phyloP scores from a whole-genome alignment of 371 early-diverging fungal species.

The Batkoa obscura region DNA sequence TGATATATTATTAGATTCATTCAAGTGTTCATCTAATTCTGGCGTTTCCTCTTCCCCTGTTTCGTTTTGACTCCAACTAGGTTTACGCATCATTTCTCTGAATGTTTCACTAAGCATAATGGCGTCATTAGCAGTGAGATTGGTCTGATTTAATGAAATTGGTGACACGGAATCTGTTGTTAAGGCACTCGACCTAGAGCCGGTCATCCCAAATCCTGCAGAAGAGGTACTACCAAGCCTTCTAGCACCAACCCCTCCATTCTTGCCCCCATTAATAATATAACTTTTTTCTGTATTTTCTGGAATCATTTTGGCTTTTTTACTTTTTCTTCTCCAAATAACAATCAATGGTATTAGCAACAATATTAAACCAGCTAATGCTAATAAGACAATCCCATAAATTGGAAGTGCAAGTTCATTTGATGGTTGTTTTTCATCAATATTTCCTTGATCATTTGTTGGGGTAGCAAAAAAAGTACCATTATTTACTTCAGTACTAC shows the following conservation, averaged over 20 bases:
- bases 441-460: not conserved
- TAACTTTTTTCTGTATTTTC: not conserved
- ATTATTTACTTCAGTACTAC: not conserved
- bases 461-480: not conserved
- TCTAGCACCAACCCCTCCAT: not conserved
- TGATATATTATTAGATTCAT: not conserved
- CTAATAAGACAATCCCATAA: not conserved
- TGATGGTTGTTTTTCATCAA: too few species aligned
- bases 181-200: not conserved
- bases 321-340: not conserved
- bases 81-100: slow-evolving; percentile 7
- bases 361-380: not conserved
- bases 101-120: slow-evolving; percentile 6
- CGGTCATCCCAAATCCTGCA: not conserved
- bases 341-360: not conserved
- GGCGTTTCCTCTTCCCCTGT: not conserved
- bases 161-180: not conserved
- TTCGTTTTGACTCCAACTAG: slow-evolving; percentile 4
- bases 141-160: not conserved
- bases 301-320: not conserved
- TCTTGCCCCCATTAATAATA: not conserved
- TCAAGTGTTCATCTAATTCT: not conserved
- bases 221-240: not conserved
- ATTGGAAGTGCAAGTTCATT: not conserved
- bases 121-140: slow-evolving; percentile 7